These are phyloP conservation scores for Rosa hybrid DNA, from an alignment of 331 rosid species.

Conservation along the genomic window DNA sequence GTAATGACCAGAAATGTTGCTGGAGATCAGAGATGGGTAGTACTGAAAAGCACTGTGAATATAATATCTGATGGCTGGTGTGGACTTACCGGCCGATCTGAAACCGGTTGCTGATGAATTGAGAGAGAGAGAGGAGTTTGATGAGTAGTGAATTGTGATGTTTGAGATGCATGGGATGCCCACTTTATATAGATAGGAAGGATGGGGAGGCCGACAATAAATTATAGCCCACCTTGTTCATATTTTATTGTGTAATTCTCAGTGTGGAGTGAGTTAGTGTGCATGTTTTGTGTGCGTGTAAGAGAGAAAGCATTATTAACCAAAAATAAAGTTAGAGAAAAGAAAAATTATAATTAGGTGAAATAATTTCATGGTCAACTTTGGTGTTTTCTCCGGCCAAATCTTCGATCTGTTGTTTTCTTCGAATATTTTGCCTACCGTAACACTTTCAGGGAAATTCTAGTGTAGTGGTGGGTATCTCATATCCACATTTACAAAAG, in stretches of 20 bases:
- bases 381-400: conserved; percentile 8
- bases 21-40: neutral
- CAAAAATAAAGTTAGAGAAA: no score
- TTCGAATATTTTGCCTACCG: no score
- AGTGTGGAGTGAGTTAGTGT: neutral
- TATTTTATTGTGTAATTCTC: neutral
- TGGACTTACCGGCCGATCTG: conserved; percentile 22
- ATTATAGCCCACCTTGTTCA: neutral
- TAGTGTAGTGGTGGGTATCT: no score
- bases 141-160: neutral
- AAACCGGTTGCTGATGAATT: neutral
- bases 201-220: neutral
- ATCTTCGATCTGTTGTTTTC: neutral
- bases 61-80: neutral
- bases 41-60: neutral
- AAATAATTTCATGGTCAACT: neutral
- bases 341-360: neutral
- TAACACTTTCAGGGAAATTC: no score
- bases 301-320: neutral
- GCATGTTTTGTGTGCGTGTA: neutral
- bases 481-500: no score
- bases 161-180: neutral
- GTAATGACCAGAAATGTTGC: neutral
- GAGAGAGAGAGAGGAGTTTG: neutral
- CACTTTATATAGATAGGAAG: neutral